phyloP scores from a whole-genome alignment of 208 protist genomes.

The Leishmania gerbilli region DNA sequence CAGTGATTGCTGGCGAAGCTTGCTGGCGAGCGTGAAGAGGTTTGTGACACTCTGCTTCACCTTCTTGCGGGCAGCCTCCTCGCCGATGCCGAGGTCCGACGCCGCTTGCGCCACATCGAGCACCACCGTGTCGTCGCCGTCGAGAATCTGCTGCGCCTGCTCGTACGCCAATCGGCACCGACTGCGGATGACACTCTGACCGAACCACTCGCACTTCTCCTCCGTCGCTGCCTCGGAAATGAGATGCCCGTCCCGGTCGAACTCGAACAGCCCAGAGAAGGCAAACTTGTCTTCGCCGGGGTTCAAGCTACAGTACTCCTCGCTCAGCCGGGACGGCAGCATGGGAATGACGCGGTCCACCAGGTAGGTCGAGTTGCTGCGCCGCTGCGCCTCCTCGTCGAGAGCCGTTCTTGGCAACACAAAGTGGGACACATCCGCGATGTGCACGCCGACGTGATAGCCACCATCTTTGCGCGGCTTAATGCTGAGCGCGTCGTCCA shows the following conservation, averaged over 20 bases:
- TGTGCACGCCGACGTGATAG: conserved; percentile 94
- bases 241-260: conserved; percentile 70
- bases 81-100: conserved; percentile 13
- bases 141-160: conserved; percentile 80
- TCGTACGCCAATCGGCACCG: conserved; percentile 86
- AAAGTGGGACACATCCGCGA: conserved; percentile 94
- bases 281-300: conserved; percentile 84
- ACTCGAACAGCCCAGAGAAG: conserved; percentile 87
- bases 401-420: conserved; percentile 67
- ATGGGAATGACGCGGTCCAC: conserved; percentile 90
- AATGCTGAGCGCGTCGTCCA: conserved; percentile 91
- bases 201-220: conserved; percentile 72
- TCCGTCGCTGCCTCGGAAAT: conserved; percentile 40
- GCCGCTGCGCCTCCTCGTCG: conserved; percentile 84
- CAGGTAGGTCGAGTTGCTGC: conserved; percentile 89
- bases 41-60: conserved; percentile 56
- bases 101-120: conserved; percentile 41
- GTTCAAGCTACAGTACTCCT: conserved; percentile 91
- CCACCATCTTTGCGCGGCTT: conserved; percentile 21
- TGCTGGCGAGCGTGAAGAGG: conserved; percentile 65
- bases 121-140: conserved; percentile 39
- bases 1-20: conserved; percentile 51
- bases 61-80: conserved; percentile 22
- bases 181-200: conserved; percentile 88
- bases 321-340: conserved; percentile 89